Conservation (phyloP, 2,329 filamentous ascomycete genomes). For the Cladosporium sp. region DNA sequence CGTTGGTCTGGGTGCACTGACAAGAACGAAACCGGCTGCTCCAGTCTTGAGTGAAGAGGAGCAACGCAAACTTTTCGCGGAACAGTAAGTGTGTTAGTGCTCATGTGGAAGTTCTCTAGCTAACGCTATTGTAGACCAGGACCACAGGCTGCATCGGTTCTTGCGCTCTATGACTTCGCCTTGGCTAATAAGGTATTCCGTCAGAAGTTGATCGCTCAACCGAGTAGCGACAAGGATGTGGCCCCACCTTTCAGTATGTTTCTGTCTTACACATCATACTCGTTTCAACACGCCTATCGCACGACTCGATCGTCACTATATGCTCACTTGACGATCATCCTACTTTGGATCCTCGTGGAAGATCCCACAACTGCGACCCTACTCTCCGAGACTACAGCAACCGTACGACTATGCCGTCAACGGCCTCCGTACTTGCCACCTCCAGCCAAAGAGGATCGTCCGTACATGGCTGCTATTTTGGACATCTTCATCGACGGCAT, state of each 20-base stretch:
- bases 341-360: conserved; percentile 79
- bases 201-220: conserved; percentile 64
- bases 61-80: conserved; percentile 71
- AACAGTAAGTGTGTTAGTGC: conserved; percentile 54
- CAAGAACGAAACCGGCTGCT: conserved; percentile 53
- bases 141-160: conserved; percentile 68
- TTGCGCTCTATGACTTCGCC: conserved; percentile 87
- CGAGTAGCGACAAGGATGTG: conserved; percentile 17
- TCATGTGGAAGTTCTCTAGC: neutral
- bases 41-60: conserved; percentile 67
- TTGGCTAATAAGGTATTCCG: conserved; percentile 95
- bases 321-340: conserved; percentile 76
- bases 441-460: conserved; percentile 59
- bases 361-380: conserved; percentile 75
- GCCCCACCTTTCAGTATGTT: conserved; percentile 65
- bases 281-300: conserved; percentile 87
- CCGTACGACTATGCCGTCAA: conserved; percentile 82
- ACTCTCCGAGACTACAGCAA: conserved; percentile 69
- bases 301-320: conserved; percentile 74
- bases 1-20: conserved; percentile 73
- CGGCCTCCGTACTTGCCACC: conserved; percentile 77
- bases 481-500: conserved; percentile 87
- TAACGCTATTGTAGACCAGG: conserved; percentile 55
- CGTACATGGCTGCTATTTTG: conserved; percentile 68
- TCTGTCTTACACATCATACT: conserved; percentile 83